Percentiles rank a stretch among this genome's conserved stretches.
These are phyloP conservation scores for Secale cereale DNA, from an alignment of 176 grass and related monocot species.

Conservation along the genomic window DNA sequence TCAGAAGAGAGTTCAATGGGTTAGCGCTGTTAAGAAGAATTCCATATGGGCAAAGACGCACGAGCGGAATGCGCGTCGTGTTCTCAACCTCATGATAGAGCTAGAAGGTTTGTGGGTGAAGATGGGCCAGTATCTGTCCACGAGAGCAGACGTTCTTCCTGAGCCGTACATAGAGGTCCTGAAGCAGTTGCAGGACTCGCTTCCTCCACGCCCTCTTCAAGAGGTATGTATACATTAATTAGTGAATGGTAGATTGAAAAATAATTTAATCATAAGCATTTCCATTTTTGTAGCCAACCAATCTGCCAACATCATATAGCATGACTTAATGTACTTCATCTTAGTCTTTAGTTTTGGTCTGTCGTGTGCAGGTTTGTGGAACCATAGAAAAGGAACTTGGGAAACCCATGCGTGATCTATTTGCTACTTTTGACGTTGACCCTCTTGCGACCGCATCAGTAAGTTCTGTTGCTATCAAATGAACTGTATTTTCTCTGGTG, in stretches of 20 bases:
- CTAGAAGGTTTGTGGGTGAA: slow-evolving; percentile 97
- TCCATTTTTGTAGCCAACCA: neutral
- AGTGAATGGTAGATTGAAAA: slow-evolving; percentile 15
- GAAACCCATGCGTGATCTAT: slow-evolving; percentile 66
- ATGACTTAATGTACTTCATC: neutral
- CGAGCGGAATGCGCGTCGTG: slow-evolving; percentile 73
- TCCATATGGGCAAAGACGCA: slow-evolving; percentile 78
- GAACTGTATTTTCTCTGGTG: slow-evolving; percentile 13
- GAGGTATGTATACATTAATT: slow-evolving; percentile 47
- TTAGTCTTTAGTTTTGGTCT: neutral
- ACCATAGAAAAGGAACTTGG: slow-evolving; percentile 91
- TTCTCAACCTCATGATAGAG: slow-evolving; percentile 92
- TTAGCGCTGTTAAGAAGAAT: slow-evolving; percentile 52
- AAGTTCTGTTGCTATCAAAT: slow-evolving; percentile 36
- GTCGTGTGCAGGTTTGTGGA: slow-evolving; percentile 57
- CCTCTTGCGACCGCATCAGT: slow-evolving; percentile 99
- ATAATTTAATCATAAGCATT: neutral
- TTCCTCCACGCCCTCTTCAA: slow-evolving; percentile 82
- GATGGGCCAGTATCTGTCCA: slow-evolving; percentile 94
- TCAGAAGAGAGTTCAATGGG: slow-evolving; percentile 84
- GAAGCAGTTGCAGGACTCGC: slow-evolving; percentile 83
- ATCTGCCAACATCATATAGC: neutral
- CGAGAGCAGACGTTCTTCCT: slow-evolving; percentile 92
- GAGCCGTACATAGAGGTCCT: slow-evolving; percentile 87
- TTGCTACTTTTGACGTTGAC: slow-evolving; percentile 70